Conservation (phyloP, 2,329 filamentous ascomycete species). For the Diaporthe sp. region DNA sequence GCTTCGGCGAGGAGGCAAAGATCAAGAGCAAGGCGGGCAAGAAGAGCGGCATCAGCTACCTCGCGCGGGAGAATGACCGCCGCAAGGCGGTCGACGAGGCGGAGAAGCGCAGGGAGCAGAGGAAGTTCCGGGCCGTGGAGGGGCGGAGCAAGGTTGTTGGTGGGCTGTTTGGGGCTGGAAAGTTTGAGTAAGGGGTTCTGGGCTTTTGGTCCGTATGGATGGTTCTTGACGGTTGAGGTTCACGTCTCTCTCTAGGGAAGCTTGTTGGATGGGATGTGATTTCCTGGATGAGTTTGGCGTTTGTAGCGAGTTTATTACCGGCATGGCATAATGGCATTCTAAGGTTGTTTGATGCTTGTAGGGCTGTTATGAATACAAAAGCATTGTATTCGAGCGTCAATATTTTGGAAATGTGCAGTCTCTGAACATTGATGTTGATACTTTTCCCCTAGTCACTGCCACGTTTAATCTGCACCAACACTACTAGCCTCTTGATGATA, state of each 20-base stretch:
- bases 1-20: slow-evolving; percentile 56
- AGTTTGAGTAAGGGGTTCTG: slow-evolving; percentile 61
- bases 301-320: background rate
- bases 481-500: background rate
- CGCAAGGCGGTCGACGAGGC: slow-evolving; percentile 64
- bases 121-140: slow-evolving; percentile 67
- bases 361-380: background rate
- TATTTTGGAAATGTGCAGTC: background rate
- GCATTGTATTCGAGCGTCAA: background rate
- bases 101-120: slow-evolving; percentile 68
- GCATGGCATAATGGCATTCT: slow-evolving; percentile 12
- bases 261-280: background rate
- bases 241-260: background rate
- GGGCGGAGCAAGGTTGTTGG: slow-evolving; percentile 66
- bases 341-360: background rate
- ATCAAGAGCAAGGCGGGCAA: slow-evolving; percentile 71
- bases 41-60: slow-evolving; percentile 69
- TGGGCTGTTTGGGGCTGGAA: slow-evolving; percentile 67
- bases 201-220: background rate
- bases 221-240: background rate
- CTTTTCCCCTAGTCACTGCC: background rate
- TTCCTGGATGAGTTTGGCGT: background rate
- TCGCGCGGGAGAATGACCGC: slow-evolving; percentile 69
- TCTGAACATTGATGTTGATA: background rate
- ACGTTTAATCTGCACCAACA: background rate